Evolutionary conservation across 2,329 filamentous ascomycete genomes (phyloP).

Genomic region (Colletotrichum camelliae): DNA sequence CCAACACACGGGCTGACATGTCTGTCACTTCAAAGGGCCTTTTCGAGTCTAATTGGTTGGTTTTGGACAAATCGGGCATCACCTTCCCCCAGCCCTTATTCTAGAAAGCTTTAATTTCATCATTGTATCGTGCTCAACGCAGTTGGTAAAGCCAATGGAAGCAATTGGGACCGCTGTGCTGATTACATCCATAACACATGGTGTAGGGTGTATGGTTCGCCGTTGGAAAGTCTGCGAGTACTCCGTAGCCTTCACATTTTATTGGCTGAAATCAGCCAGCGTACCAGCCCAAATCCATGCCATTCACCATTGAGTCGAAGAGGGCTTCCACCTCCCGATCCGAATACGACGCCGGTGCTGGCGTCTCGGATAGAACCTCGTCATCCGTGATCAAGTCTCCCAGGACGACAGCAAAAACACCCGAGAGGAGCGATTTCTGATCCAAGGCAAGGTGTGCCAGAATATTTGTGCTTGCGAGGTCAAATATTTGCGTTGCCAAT

Average conservation of each 20-base stretch:
- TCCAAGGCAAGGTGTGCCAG: background rate
- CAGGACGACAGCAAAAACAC: background rate
- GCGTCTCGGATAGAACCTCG: background rate
- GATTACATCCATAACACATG: too few relatives aligned
- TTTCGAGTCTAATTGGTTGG: background rate
- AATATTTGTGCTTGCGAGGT: background rate
- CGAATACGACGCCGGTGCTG: background rate
- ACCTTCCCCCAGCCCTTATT: background rate
- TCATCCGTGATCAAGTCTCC: background rate
- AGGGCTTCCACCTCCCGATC: background rate
- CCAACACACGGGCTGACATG: background rate
- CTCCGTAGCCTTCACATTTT: too few relatives aligned
- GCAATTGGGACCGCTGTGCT: too few relatives aligned
- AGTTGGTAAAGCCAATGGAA: too few relatives aligned
- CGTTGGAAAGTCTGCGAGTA: too few relatives aligned
- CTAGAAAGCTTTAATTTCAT: background rate
- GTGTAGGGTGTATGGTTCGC: too few relatives aligned
- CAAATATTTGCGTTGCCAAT: background rate
- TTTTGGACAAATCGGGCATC: background rate
- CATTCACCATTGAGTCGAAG: background rate
- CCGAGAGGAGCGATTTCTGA: background rate
- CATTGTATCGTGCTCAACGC: too few relatives aligned
- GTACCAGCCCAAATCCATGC: background rate
- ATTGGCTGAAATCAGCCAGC: background rate
- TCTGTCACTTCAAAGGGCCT: background rate